Base-by-base conservation (phyloP, 306 rosid species). In the Fagus crenata region DNA sequence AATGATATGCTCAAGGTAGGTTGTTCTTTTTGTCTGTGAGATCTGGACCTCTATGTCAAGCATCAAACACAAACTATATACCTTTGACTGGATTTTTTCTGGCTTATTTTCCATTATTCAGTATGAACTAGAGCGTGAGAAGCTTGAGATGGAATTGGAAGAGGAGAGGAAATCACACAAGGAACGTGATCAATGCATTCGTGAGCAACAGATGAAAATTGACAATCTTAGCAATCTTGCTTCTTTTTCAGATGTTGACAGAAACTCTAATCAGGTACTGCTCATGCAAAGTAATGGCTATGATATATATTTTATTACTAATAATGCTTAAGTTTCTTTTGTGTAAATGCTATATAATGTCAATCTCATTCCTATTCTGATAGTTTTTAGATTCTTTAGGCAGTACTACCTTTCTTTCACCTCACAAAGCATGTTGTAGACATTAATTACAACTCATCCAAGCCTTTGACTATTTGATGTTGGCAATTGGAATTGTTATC, bases 91-190 rank as follows among this genome's bases (percentile, higher is more conserved):
- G 43, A 58, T n/a, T 60, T 76, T 43, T 42, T 7, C 11, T 46
- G 51, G 63, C 72, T 78, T 75, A 85, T 77, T 67, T 76, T 81
- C 63, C 7, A 53, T 83, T 70, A 17, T 84, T 71, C 88, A 94
- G 99, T 90, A 85, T 83, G 96, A 95, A 83, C 82, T 88, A 80
- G 97, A 95, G 82, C 96, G 91, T 17, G 98, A 92, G 85, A 90
- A 90, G 83, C 92, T 95, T 77, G 93, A 92, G 84, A 85, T 73
- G 84, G 91, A 92, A 69, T 84, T 95, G 53, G 85, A 92, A 88
- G 93, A 90, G 89, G 93, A 92, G 87, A 88, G 96, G 85, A 95
- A 89, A 74, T 87, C 91, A 2, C 87, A 80, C 22, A 85, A 84
- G 74, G 86, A 86, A 65, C 92, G 92, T 31, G 84, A 81, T 58